Base-by-base conservation (phyloP, 257 asterid genomes). In the Solanum chiquidenum region DNA sequence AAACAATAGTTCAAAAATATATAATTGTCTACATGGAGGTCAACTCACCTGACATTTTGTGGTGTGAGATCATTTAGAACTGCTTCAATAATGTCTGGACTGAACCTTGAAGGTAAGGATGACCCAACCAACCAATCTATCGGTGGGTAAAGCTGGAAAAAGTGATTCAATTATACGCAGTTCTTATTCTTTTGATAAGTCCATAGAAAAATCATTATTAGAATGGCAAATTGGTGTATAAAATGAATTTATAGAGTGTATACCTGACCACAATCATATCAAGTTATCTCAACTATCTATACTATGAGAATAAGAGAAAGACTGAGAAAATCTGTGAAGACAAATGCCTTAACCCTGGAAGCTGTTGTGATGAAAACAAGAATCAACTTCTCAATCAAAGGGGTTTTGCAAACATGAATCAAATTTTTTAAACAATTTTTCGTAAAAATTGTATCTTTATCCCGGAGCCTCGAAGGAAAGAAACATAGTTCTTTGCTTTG, bases 41-140 rank as follows among this genome's bases (percentile, higher is more conserved):
- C 34, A 33, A 93, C 94, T 76, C 71, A 96, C 99, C 99, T 92
- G 86, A 95, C 95, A 88, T 89, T 96, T 77, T 89, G 71, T 35
- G 98, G 96, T 89, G 91, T 94, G 69, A 97, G 99, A 90, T 96
- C 98, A 91, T 93, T 87, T 86, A 97, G 69, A 86, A 94, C 94
- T 89, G 95, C 92, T 90, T 90, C 93, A 71, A 96, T 93, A 31
- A 86, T 87, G 83, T 89, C 94, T 87, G 95, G 91, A 85, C 87
- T 92, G 88, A 93, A 97, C 88, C 91, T 94, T 66, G 96, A 93
- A 85, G 97, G 96, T 91, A 97, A 88, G 89, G 98, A 97, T 75
- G 99, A 94, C 83, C 98, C 98, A 85, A 93, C 98, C 84, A 97
- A 91, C 99, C 99, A 97, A 92, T 97, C 98, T 88, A 90, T 64